phyloP scores from a whole-genome alignment of 768 basidiomycete species.

The Leccinellum rugosiceps region DNA sequence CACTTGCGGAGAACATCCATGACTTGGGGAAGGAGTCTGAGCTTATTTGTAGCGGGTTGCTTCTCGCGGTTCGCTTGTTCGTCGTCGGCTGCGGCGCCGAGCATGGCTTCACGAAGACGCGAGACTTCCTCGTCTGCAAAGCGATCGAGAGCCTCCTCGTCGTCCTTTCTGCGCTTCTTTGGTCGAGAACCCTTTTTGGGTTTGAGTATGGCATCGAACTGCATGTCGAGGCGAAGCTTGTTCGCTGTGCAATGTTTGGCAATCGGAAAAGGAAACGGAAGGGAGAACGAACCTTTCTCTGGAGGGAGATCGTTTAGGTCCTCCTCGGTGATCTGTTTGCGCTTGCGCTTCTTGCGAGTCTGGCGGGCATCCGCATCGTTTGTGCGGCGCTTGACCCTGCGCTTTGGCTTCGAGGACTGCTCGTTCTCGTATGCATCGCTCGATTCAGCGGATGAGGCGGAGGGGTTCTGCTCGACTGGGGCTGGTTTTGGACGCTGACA shows the following conservation, averaged over 20 bases:
- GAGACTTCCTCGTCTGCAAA: constrained; percentile 91
- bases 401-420: constrained; percentile 25
- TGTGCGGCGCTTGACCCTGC: constrained; percentile 36
- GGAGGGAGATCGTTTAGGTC: constrained; percentile 69
- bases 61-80: constrained; percentile 75
- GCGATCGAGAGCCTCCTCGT: constrained; percentile 79
- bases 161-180: constrained; percentile 71
- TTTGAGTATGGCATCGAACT: constrained; percentile 85
- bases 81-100: constrained; percentile 81
- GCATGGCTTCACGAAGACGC: constrained; percentile 85
- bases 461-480: constrained; percentile 34
- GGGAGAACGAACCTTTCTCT: constrained; percentile 59
- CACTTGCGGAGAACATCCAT: constrained; percentile 93
- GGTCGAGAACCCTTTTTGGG: constrained; percentile 65
- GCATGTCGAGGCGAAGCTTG: constrained; percentile 75
- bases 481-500: constrained; percentile 34
- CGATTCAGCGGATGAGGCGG: constrained; percentile 38
- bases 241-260: constrained; percentile 46
- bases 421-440: constrained; percentile 54
- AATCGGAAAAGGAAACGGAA: neutral
- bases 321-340: constrained; percentile 57
- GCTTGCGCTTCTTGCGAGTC: constrained; percentile 53
- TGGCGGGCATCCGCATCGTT: constrained; percentile 39
- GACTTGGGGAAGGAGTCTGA: constrained; percentile 81
- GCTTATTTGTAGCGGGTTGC: constrained; percentile 79